Evolutionary conservation across 1,284 basidiomycete genomes (phyloP).

Genomic region (Xanthoconium separans): DNA sequence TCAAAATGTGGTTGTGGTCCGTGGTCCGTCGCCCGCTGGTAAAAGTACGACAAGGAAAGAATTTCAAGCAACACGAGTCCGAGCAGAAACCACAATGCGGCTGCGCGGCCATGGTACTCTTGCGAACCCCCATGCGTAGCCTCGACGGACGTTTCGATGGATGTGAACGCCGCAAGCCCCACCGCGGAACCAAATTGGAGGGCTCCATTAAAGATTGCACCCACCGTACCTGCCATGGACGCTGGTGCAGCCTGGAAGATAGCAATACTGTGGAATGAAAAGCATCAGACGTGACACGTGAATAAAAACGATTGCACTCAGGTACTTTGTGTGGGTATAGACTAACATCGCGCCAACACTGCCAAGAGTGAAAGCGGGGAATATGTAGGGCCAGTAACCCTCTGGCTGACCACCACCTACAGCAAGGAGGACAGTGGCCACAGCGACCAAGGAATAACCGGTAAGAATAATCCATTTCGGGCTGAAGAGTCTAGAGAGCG

Average conservation of each 20-base stretch:
- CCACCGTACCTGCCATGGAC: constrained; percentile 50
- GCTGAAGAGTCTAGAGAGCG: constrained; percentile 37
- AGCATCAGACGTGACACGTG: neutral
- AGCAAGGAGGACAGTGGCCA: constrained; percentile 43
- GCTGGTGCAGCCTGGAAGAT: constrained; percentile 50
- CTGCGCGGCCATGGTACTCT: constrained; percentile 42
- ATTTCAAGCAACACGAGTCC: constrained; percentile 38
- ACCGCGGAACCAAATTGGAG: constrained; percentile 53
- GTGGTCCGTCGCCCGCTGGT: constrained; percentile 17
- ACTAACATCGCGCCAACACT: constrained; percentile 37
- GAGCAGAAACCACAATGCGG: constrained; percentile 51
- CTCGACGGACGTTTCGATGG: constrained; percentile 49
- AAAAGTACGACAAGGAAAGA: constrained; percentile 41
- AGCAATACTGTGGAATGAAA: constrained; percentile 40
- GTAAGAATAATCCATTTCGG: constrained; percentile 46
- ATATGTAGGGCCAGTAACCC: constrained; percentile 45
- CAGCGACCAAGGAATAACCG: constrained; percentile 38
- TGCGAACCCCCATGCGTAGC: constrained; percentile 28
- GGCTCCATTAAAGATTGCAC: constrained; percentile 55
- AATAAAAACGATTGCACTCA: constrained; percentile 9
- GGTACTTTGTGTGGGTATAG: constrained; percentile 38
- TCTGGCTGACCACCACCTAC: constrained; percentile 37
- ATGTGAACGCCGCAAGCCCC: constrained; percentile 44
- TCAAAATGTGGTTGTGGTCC: neutral
- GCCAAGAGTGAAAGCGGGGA: constrained; percentile 51